Base-by-base conservation (phyloP, 1,139 yeast genomes). In the Scheffersomyces titani region DNA sequence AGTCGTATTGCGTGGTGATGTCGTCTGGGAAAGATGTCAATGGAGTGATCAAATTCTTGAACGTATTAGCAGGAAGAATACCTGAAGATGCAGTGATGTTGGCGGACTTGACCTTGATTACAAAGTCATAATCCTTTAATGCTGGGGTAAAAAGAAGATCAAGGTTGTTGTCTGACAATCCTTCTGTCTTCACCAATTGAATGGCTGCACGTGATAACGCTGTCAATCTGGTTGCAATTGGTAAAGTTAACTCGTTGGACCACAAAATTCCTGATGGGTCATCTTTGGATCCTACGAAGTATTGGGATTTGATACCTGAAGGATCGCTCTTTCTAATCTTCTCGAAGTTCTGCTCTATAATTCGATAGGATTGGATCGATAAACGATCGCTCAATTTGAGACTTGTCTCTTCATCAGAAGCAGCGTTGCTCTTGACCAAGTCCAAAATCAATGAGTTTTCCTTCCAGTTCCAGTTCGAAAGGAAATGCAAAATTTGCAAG, bases 401-500 rank as follows among this genome's bases (percentile, higher is more conserved):
- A 45, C 72, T 54, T 74, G 77, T 68, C 53, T 73, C 76, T 0
- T 71, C 71, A 49, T 63, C 67, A 22, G 53, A 57, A 50, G 61
- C 65, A 18, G 65, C 67, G 30, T 81, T 80, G 55, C 80, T 79
- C 57, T 85, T 87, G 19, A 83, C 80, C 63, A 91, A 76, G 67
- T 93, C 97, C 62, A 94, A 75, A 56, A 93, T 83, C 61, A 94
- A 74, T 1, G 97, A 89, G 52, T 88, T 92, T 61, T 90, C 96
- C 65, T 85, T 88, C 99, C 99, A 94, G 70, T 94, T 93, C 99
- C 99, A 96, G 49, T 75, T 75, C 18, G 97, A 83, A 51, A 94
- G 73, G 66, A 89, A 90, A 54, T 83, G 80, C 50, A 96, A 72
- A 20, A 88, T 82, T 59, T 96, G 88, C 59, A 90, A 77, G 67